These are phyloP conservation scores for Populus ilicifolia DNA, from an alignment of 345 rosid genomes.

Conservation along the genomic window DNA sequence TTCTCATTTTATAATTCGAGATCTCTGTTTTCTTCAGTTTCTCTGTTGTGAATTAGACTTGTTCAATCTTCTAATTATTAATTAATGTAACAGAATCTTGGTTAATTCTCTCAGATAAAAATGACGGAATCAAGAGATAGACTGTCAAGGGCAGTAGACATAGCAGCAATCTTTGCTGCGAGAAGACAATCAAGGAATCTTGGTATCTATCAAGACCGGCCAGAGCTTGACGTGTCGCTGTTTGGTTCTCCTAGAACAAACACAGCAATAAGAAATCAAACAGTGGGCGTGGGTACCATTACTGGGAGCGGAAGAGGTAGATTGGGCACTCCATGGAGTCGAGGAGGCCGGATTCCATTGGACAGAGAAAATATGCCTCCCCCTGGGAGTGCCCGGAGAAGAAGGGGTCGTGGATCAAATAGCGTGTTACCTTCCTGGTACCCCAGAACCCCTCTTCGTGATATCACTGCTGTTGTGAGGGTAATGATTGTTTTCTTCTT, in stretches of 20 bases:
- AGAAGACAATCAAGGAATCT: constrained; percentile 32
- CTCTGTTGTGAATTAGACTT: background rate
- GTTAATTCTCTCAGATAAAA: constrained; percentile 7
- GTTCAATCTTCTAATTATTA: background rate
- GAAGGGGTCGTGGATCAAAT: constrained; percentile 26
- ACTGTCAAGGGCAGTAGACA: constrained; percentile 47
- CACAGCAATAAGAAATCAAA: background rate
- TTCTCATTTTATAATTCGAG: background rate
- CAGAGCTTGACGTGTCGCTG: constrained; percentile 10
- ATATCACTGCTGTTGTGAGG: constrained; percentile 56
- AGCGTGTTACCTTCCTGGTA: constrained; percentile 72
- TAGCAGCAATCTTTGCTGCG: constrained; percentile 34
- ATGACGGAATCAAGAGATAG: constrained; percentile 80
- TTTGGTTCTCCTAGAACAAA: constrained; percentile 28
- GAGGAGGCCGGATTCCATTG: constrained; percentile 24
- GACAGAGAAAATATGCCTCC: constrained; percentile 41
- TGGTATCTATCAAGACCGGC: constrained; percentile 37
- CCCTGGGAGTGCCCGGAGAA: constrained; percentile 20
- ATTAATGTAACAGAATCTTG: background rate
- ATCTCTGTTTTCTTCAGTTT: background rate
- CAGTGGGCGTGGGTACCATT: constrained; percentile 16
- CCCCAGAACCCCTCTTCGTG: constrained; percentile 76
- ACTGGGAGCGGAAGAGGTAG: constrained; percentile 35
- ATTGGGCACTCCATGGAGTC: constrained; percentile 40
- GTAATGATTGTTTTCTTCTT: constrained; percentile 28